Evolutionary conservation across 148 eudicot genomes (phyloP), one percentile per base, ranked within the genome.

Genomic region (Vaccinium vitisidaea): DNA sequence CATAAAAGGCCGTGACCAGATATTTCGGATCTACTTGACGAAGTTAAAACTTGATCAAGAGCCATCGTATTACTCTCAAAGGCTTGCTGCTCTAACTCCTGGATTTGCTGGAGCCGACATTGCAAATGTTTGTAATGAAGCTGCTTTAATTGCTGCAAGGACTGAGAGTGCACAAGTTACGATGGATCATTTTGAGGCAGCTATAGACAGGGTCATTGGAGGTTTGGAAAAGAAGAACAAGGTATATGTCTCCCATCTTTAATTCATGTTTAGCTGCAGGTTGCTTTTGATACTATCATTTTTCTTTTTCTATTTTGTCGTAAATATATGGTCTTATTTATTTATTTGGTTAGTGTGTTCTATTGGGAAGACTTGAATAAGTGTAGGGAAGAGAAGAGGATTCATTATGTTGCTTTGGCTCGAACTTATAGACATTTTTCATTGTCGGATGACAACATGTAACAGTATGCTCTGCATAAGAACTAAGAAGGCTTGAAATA

Each of bases 81-180:
- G 93, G 84, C 93, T 92, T 84, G 93, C 95, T 48, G 93, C 92
- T 78, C 88, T 91, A 59, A 92, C 95, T 46, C 95, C 95, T 83
- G 95, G 95, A 75, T 93, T 93, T 86, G 91, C 95, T 86, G 95
- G 95, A 79, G 95, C 95, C 1, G 95, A 93, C 80, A 91, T 93
- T 74, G 92, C 93, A 46, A 93, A 93, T 91, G 90, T 93, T 79
- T 90, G 93, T 75, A 93, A 93, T 85, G 95, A 93, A 89, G 95
- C 95, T 74, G 94, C 95, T 84, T 85, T 93, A 79, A 88, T 93
- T 84, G 95, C 95, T 85, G 90, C 89, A 13, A 90, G 95, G 87
- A 82, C 23, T 27, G 95, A 93, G 82, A 87, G 85, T 71, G 55
- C 87, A 49, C 36, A 77, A 32, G 80, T 93, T 36, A 90, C 85